phyloP scores from a whole-genome alignment of 352 stramenopile species.

The Pythium dissimile region DNA sequence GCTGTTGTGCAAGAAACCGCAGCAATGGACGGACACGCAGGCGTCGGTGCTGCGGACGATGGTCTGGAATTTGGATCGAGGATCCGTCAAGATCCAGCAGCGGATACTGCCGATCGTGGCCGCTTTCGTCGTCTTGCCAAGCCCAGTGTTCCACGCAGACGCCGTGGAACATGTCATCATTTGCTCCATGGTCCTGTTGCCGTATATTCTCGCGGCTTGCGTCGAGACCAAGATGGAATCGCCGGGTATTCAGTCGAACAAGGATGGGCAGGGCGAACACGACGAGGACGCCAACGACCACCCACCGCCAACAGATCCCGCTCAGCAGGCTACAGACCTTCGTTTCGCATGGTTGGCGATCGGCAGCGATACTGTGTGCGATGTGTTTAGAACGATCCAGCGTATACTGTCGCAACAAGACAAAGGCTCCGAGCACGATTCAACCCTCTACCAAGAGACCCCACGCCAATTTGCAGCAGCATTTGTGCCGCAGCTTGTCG shows the following conservation, averaged over 20 bases:
- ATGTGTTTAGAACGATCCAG: not conserved
- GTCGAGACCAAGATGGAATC: not conserved
- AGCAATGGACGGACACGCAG: constrained; percentile 35
- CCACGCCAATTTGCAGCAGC: constrained; percentile 6
- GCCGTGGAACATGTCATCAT: constrained; percentile 38
- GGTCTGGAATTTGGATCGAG: constrained; percentile 27
- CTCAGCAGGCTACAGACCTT: not conserved
- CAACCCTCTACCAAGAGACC: not conserved
- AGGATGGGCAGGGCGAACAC: not conserved
- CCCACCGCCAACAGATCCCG: not conserved
- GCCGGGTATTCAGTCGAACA: not conserved
- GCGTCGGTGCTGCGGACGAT: constrained; percentile 51
- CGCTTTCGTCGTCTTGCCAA: constrained; percentile 27
- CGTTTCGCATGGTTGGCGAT: constrained; percentile 9
- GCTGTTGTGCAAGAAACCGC: constrained; percentile 42
- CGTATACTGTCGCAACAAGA: not conserved
- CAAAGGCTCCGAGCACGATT: not conserved
- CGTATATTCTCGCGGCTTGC: constrained; percentile 17
- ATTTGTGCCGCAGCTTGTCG: constrained; percentile 9
- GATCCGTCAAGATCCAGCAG: not conserved
- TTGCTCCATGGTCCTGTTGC: constrained; percentile 36
- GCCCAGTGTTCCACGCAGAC: constrained; percentile 31
- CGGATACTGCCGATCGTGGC: constrained; percentile 22
- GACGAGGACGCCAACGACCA: not conserved
- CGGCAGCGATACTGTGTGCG: not conserved